Evolutionary conservation across 495 filamentous ascomycete species (phyloP).

Genomic region (Platismatia glauca): DNA sequence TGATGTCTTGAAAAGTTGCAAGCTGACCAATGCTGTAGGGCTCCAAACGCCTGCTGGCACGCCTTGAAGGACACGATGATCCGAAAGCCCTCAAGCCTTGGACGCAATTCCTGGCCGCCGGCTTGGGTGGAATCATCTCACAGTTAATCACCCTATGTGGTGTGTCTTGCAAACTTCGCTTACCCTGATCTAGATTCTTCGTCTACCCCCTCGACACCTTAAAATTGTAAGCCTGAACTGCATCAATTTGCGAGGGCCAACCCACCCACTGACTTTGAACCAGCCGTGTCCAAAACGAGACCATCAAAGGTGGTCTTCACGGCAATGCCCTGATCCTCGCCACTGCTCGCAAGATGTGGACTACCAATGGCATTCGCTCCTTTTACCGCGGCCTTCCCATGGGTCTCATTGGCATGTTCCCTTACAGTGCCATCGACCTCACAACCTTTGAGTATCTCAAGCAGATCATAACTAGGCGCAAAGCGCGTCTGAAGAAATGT

Average conservation of each 20-base stretch:
- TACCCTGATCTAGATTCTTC: constrained; percentile 52
- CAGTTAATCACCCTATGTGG: constrained; percentile 47
- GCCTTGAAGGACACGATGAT: constrained; percentile 81
- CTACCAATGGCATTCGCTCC: constrained; percentile 57
- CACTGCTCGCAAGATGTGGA: constrained; percentile 79
- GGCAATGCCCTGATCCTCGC: constrained; percentile 78
- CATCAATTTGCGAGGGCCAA: constrained; percentile 18
- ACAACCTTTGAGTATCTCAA: constrained; percentile 93
- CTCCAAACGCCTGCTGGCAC: constrained; percentile 77
- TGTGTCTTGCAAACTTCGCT: neutral
- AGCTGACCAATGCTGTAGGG: constrained; percentile 43
- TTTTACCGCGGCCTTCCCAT: constrained; percentile 91
- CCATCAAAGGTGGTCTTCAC: constrained; percentile 70
- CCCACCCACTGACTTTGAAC: neutral
- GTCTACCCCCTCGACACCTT: constrained; percentile 96
- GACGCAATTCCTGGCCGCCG: constrained; percentile 87
- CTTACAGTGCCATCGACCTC: constrained; percentile 94
- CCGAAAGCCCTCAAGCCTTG: constrained; percentile 64
- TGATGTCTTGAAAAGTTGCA: constrained; percentile 4
- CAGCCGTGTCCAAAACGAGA: constrained; percentile 87
- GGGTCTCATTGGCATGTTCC: constrained; percentile 92
- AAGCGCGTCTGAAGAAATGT: constrained; percentile 58
- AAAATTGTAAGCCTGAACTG: constrained; percentile 63
- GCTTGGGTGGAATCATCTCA: constrained; percentile 83
- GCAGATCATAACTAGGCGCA: constrained; percentile 54